Base-by-base conservation (phyloP, 2,329 filamentous ascomycete species). In the Eutypa lata region DNA sequence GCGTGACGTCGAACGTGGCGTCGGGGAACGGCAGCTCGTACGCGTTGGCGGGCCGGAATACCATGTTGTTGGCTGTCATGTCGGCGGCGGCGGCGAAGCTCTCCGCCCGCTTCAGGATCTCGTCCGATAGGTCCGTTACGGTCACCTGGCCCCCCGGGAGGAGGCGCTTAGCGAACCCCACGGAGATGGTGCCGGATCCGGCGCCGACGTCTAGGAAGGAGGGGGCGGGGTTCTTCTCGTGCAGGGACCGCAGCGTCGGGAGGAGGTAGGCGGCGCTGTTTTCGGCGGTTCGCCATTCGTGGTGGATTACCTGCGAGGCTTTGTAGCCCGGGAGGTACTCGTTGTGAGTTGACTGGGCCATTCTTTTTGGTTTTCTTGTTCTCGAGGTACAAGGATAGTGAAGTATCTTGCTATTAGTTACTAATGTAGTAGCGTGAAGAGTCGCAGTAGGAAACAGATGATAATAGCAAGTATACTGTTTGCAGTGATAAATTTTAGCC, bases 1-100 rank as follows among this genome's bases (percentile, higher is more conserved):
- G 78, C 7, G 85, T 81, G n/a, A 86, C 65, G 58, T 87, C 83
- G 56, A 86, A 86, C 2, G 70, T 63, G 26, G 69, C 70, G 51
- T 83, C 76, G 2, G 69, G 56, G 44, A 76, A 67, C 74, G 63
- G 57, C 10, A 72, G 55, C 2, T 58, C 52, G 52, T 65, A 61
- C 21, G 60, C 61, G 33, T 64, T 56, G 45, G 49, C 48, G 51
- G 10, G 48, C 57, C 53, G 50, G 47, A 68, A 68, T 14, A 47
- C 46, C 31, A 62, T 50, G 47, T 67, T 58, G 6, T 31, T 31
- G 6, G 5, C 10, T 14, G 52, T 59, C 21, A 62, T 50, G 21
- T 49, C 47, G 19, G 53, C 54, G 7, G 48, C 50, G 11, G 13
- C 24, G 21, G 57, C 56, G 5, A 56, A 48, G 16, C 48, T 49